Evolutionary conservation across 805 yeast genomes (phyloP), one percentile per base, ranked within the genome.

Genomic region (Saccharomycopsis fermentans): DNA sequence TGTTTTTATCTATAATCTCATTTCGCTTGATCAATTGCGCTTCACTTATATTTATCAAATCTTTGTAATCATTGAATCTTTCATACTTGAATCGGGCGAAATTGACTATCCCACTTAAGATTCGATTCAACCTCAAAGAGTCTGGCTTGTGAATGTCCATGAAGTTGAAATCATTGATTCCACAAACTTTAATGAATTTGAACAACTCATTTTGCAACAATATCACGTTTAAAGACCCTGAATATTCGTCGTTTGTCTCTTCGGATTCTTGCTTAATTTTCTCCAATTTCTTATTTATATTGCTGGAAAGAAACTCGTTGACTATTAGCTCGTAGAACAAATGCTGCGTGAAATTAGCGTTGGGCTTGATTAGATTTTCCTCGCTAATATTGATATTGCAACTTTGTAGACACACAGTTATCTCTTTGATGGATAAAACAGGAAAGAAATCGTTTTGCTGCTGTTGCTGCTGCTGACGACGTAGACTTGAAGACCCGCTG

Each of bases 61-160:
- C 80, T 61, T 84, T 89, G 66, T 87, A 83, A 63, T 86, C 90
- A 26, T 75, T 77, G 68, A 84, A 79, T 60, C 87, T 83, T 63
- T 84, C 89, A 64, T 88, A 95, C 63, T 96, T 77, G 66, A 87
- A 90, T 58, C 92, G 73, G 1, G 95, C 95, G 74, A 81, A 90
- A 68, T 90, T 90, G 24, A 90, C 86, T 55, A 90, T 82, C 0
- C 94, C 94, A 67, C 96, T 88, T 29, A 90, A 70, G 21, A 89
- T 75, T 53, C 92, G 73, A 62, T 82, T 73, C 0, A 81, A 75
- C 59, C 96, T 74, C 40, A 69, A 70, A 0, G 87, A 74, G n/a
- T 90, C 96, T 0, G 97, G 97, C 63, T 82, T 82, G 59, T 81
- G 75, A 34, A 90, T 73, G 71, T 90, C 97, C 72, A 80, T 75